These are phyloP conservation scores for Brettanomyces naardenensis DNA, from an alignment of 805 yeast genomes.

Conservation along the genomic window DNA sequence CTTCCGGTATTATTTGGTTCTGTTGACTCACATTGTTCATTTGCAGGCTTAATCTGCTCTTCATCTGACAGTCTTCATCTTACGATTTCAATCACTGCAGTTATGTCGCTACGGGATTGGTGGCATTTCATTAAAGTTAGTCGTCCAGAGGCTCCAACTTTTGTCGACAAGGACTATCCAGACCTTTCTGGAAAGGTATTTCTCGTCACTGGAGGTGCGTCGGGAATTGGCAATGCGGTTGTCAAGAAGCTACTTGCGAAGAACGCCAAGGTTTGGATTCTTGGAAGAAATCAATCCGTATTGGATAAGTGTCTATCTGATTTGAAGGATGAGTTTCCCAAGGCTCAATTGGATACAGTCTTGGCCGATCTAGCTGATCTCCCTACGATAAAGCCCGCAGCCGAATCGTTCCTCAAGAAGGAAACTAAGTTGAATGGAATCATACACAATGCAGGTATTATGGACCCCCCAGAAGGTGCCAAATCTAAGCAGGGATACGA, in stretches of 20 bases:
- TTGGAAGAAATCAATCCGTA: constrained; percentile 2
- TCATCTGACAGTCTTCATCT: no score
- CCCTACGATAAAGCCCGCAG: constrained; percentile 30
- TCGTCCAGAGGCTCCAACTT: background rate
- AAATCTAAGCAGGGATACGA: constrained; percentile 38
- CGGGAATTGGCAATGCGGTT: background rate
- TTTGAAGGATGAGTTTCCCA: constrained; percentile 23
- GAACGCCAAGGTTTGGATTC: background rate
- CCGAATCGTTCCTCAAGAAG: constrained; percentile 2
- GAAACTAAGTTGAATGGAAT: constrained; percentile 22
- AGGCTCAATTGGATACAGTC: constrained; percentile 25
- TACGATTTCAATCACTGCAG: no score
- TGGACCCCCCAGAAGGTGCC: constrained; percentile 30
- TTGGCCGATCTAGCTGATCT: constrained; percentile 35
- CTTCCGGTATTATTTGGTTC: no score
- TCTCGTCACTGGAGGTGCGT: background rate
- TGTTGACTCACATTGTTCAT: no score
- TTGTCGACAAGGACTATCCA: constrained; percentile 1
- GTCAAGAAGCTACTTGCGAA: background rate
- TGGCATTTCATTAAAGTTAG: background rate
- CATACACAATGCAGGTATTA: constrained; percentile 30
- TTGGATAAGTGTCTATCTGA: constrained; percentile 29
- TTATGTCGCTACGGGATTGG: no score
- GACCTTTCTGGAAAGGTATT: background rate
- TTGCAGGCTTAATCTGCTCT: no score